Conservation (phyloP, 2,329 filamentous ascomycete genomes). For the Beauveria brongniartii region DNA sequence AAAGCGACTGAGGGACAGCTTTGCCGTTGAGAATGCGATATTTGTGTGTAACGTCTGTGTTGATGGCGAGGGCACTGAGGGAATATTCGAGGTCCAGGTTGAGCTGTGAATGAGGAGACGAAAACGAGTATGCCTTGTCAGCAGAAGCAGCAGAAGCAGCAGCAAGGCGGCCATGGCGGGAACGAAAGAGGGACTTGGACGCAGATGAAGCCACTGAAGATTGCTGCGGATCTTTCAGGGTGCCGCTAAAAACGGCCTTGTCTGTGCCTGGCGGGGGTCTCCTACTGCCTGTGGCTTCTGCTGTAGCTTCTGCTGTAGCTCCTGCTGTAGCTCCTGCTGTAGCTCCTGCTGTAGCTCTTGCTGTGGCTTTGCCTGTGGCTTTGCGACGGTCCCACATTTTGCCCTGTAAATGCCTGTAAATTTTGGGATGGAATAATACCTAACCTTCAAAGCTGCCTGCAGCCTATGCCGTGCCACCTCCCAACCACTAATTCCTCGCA, state of each 20-base stretch:
- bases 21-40: constrained; percentile 26
- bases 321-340: too few species aligned
- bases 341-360: too few species aligned
- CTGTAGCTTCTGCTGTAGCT: too few species aligned
- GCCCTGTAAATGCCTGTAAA: neutral
- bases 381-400: constrained; percentile 15
- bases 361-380: neutral
- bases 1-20: constrained; percentile 21
- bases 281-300: neutral
- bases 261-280: neutral
- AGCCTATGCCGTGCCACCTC: neutral
- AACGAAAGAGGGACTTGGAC: neutral
- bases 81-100: constrained; percentile 17
- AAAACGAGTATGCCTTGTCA: neutral
- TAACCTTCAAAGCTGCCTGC: too few species aligned
- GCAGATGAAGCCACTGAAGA: neutral
- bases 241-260: neutral
- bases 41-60: constrained; percentile 19
- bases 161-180: neutral
- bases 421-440: too few species aligned
- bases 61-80: constrained; percentile 22
- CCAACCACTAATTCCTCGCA: neutral
- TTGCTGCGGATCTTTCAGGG: neutral
- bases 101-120: neutral
- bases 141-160: neutral